Evolutionary conservation across 2,329 filamentous ascomycete genomes (phyloP).

Genomic region (Sporothrix curviconia): DNA sequence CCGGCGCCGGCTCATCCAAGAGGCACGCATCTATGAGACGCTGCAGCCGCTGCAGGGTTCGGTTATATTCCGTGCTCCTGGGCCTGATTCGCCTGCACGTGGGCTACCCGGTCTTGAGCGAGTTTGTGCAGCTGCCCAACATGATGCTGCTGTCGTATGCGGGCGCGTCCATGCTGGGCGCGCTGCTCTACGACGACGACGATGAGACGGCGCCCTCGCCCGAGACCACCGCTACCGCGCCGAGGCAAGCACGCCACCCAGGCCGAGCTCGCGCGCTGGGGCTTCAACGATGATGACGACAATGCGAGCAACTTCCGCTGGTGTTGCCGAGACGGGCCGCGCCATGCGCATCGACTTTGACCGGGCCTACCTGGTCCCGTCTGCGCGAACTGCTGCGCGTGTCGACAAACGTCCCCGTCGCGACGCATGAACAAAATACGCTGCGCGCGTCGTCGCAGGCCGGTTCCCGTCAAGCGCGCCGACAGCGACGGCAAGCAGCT

Average conservation of each 20-base stretch:
- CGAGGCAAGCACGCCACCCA: no score
- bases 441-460: no score
- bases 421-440: no score
- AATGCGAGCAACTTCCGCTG: constrained; percentile 13
- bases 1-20: neutral
- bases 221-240: no score
- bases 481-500: no score
- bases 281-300: constrained; percentile 11
- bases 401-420: no score
- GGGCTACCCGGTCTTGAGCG: constrained; percentile 8
- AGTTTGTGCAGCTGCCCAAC: constrained; percentile 11
- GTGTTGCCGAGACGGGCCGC: constrained; percentile 6
- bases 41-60: constrained; percentile 11
- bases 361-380: neutral
- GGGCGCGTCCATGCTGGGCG: neutral
- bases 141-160: constrained; percentile 16
- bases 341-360: constrained; percentile 16
- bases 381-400: no score
- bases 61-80: constrained; percentile 12
- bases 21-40: constrained; percentile 9
- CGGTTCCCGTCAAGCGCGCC: no score
- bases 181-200: neutral
- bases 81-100: constrained; percentile 12
- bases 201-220: no score
- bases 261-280: constrained; percentile 6